These are phyloP conservation scores for Saccharomycopsis babjevae DNA, from an alignment of 805 yeast genomes.

Conservation along the genomic window DNA sequence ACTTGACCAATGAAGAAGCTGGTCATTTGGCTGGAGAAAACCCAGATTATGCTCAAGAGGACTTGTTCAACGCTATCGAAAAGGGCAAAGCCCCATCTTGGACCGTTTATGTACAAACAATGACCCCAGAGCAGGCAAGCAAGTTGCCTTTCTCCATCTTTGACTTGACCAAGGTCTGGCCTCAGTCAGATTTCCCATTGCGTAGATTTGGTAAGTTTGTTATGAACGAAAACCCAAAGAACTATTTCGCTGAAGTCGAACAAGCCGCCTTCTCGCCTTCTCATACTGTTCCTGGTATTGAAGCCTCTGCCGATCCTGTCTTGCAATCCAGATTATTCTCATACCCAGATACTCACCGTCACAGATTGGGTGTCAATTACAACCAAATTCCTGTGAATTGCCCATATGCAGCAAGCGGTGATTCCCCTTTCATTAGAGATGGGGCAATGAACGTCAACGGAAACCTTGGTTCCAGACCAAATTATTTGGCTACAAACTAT, in stretches of 20 bases:
- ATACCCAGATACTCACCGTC: slow-evolving; percentile 79
- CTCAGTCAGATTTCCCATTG: slow-evolving; percentile 76
- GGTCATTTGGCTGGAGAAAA: slow-evolving; percentile 57
- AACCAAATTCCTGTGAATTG: slow-evolving; percentile 85
- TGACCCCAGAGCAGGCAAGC: slow-evolving; percentile 76
- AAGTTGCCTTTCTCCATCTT: slow-evolving; percentile 70
- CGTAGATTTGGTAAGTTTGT: slow-evolving; percentile 75
- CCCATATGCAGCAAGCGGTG: slow-evolving; percentile 44
- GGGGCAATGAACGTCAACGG: slow-evolving; percentile 65
- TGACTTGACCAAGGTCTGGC: slow-evolving; percentile 90
- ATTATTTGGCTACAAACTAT: slow-evolving; percentile 49
- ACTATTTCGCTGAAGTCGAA: slow-evolving; percentile 81
- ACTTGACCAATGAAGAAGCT: slow-evolving; percentile 56
- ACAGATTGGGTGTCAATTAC: slow-evolving; percentile 66
- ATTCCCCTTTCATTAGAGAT: slow-evolving; percentile 70
- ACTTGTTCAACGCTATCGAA: slow-evolving; percentile 68
- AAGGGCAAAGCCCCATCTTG: slow-evolving; percentile 73
- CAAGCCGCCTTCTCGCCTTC: slow-evolving; percentile 83
- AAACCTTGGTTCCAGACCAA: slow-evolving; percentile 70
- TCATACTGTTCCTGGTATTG: slow-evolving; percentile 76
- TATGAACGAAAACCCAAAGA: slow-evolving; percentile 73
- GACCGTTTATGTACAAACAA: slow-evolving; percentile 77
- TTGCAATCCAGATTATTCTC: slow-evolving; percentile 74
- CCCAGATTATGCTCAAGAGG: slow-evolving; percentile 77
- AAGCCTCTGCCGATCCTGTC: slow-evolving; percentile 77